Percentiles rank a stretch among this genome's conserved stretches.
Evolutionary conservation across 768 basidiomycete genomes (phyloP).

Genomic region (Lactarius deliciosus): DNA sequence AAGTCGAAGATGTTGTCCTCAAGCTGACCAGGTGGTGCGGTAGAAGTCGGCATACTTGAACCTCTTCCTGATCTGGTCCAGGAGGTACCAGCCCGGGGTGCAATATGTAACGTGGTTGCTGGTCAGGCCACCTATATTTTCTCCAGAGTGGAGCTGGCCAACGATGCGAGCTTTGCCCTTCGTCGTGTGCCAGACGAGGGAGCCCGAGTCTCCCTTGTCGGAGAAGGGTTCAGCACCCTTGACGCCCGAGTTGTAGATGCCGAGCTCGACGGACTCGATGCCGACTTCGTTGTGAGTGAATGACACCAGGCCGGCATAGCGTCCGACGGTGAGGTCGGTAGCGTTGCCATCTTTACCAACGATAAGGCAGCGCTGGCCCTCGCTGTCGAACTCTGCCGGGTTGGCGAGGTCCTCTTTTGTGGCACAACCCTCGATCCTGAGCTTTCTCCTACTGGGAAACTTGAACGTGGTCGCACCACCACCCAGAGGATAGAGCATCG

Average conservation of each 20-base stretch:
- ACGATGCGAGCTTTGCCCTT: constrained; percentile 1
- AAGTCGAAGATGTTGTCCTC: neutral
- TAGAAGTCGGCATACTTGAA: constrained; percentile 7
- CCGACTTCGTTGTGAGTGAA: neutral
- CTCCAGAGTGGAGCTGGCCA: constrained; percentile 5
- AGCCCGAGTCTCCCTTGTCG: constrained; percentile 6
- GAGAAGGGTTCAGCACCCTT: neutral
- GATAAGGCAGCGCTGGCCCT: constrained; percentile 11
- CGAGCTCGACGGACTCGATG: constrained; percentile 5
- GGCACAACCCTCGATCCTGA: too few species aligned
- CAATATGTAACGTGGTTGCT: constrained; percentile 7
- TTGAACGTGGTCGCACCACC: neutral
- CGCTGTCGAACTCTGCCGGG: constrained; percentile 1
- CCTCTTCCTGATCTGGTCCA: constrained; percentile 11
- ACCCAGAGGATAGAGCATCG: neutral
- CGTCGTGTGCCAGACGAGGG: neutral
- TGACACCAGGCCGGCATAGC: constrained; percentile 3
- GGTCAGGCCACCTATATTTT: constrained; percentile 4
- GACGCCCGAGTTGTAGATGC: neutral
- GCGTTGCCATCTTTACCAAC: constrained; percentile 3
- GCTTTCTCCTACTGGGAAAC: too few species aligned
- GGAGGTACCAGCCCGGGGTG: neutral
- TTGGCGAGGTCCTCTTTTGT: constrained; percentile 2
- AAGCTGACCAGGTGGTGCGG: constrained; percentile 5
- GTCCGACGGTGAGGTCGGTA: constrained; percentile 1